Conservation (phyloP, 1,139 yeast genomes). For the Petasospora fabianii region DNA sequence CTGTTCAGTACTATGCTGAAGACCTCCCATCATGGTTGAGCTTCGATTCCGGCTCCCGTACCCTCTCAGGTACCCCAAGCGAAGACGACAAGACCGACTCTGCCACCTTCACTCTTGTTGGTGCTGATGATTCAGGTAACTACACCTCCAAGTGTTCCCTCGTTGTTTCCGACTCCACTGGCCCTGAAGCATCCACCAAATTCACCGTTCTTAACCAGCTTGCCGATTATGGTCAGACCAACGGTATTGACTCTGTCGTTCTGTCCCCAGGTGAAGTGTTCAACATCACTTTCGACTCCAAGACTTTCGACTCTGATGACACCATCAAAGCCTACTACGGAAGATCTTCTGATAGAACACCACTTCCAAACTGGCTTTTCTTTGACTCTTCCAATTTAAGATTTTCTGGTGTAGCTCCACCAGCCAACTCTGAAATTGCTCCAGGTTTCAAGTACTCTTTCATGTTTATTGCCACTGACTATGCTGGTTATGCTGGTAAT, state of each 20-base stretch:
- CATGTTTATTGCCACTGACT: constrained; percentile 75
- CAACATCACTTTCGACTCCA: constrained; percentile 54
- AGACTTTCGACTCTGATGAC: constrained; percentile 51
- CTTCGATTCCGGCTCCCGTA: constrained; percentile 59
- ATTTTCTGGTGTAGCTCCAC: constrained; percentile 88
- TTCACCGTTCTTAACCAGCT: constrained; percentile 47
- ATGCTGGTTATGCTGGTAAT: constrained; percentile 70
- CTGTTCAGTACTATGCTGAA: constrained; percentile 51
- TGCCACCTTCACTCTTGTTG: constrained; percentile 51
- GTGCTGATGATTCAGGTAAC: constrained; percentile 55
- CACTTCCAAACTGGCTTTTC: constrained; percentile 85
- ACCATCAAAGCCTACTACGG: constrained; percentile 72
- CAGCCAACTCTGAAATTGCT: constrained; percentile 79
- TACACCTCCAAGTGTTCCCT: constrained; percentile 48
- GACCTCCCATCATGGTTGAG: constrained; percentile 73
- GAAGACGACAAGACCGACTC: constrained; percentile 42
- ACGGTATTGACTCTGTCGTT: constrained; percentile 73
- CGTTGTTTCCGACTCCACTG: constrained; percentile 53
- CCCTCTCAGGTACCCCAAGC: constrained; percentile 69
- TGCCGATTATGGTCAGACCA: constrained; percentile 57
- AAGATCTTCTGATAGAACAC: constrained; percentile 74
- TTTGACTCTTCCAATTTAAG: constrained; percentile 61
- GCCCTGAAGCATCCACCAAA: constrained; percentile 37
- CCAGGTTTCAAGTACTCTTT: constrained; percentile 78
- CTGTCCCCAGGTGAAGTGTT: constrained; percentile 67